phyloP scores from a whole-genome alignment of 805 yeast species.

The Debaryomyces castellii region DNA sequence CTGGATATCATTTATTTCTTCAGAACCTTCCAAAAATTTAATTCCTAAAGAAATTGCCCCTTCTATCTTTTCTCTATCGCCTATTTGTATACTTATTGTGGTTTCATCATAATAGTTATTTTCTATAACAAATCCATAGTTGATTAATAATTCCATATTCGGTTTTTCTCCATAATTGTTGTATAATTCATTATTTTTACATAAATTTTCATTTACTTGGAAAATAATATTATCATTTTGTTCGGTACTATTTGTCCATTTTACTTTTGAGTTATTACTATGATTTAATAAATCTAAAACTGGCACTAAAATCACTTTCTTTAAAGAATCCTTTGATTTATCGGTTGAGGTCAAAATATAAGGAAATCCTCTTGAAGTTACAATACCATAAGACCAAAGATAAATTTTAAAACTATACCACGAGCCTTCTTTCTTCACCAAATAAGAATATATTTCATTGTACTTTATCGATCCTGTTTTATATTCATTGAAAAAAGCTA shows the following conservation, averaged over 20 bases:
- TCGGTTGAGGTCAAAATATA: conserved; percentile 1
- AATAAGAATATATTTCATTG: neutral
- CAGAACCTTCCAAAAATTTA: neutral
- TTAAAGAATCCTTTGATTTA: neutral
- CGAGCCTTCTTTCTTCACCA: neutral
- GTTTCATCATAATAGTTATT: conserved; percentile 5
- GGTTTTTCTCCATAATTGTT: conserved; percentile 9
- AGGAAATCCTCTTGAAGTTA: conserved; percentile 9
- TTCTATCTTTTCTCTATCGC: conserved; percentile 1
- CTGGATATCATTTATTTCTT: neutral
- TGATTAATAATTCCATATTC: conserved; percentile 5
- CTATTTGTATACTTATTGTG: conserved; percentile 5
- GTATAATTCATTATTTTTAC: conserved; percentile 2
- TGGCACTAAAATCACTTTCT: conserved; percentile 5
- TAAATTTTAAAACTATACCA: conserved; percentile 7
- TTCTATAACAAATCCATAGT: conserved; percentile 7
- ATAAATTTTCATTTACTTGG: neutral
- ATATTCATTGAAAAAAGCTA: neutral
- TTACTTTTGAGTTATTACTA: conserved; percentile 3
- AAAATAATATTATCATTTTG: neutral
- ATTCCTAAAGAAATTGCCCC: conserved; percentile 4
- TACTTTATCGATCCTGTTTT: neutral
- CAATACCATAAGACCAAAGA: conserved; percentile 8
- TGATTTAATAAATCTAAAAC: conserved; percentile 8
- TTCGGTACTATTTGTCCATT: neutral